Evolutionary conservation across 202 grass and related monocot genomes (phyloP), one percentile per base, ranked within the genome.

Genomic region (Brachypodium distachyon): DNA sequence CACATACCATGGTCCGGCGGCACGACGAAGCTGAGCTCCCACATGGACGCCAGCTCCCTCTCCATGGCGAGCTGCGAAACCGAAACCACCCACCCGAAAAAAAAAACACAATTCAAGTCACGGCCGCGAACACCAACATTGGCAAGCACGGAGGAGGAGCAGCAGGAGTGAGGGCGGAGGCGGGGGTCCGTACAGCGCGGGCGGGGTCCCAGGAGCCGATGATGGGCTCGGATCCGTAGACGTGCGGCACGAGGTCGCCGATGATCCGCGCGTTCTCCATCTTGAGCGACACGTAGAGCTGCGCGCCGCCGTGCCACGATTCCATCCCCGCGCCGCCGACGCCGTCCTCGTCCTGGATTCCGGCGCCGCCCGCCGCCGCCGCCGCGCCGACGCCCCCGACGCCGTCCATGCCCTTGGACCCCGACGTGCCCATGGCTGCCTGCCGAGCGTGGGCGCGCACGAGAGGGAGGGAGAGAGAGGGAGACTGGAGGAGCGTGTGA

Each of bases 11-110:
- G 96, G 72, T 98, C 82, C 8, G 91, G 87, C 33, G 96, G 87
- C 12, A 98, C 96, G 59, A 98, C 96, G 82, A 98, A 95, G 85
- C 96, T 95, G 82, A 98, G 91, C 81, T 89, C 87, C 96, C 96
- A 98, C 91, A 92, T 89, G 78, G 89, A 95, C 56, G 96, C 96
- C 68, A 90, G 89, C 70, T 98, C 96, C 83, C 91, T 85, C 72
- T 94, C 91, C 96, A 98, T 92, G 3, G 91, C 85, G 36, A 98
- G 83, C 96, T 98, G 55, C 68, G 82, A 12, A 27, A 19, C 42
- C 22, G 5, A 41, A 83, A 70, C 16, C 27, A n/a, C n/a, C n/a
- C n/a, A n/a, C n/a, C n/a, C n/a, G n/a, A n/a, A 17, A 33, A 41
- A n/a, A 17, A 40, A 17, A 46, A 18, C 25, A 14, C 10, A 46